These are phyloP conservation scores for Drosera capensis DNA, from an alignment of 148 eudicot species.

Conservation along the genomic window DNA sequence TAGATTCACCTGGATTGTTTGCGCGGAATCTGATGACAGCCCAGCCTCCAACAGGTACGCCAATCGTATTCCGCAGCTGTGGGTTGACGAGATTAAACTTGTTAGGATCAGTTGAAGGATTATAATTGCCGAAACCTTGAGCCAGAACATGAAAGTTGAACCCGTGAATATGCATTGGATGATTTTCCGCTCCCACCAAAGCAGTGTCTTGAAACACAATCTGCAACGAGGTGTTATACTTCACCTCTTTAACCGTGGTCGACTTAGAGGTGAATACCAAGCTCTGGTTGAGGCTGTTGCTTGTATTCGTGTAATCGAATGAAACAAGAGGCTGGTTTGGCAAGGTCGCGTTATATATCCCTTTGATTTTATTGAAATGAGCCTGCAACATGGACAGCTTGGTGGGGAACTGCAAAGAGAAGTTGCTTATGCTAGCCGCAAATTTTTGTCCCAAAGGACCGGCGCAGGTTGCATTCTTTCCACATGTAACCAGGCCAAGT, in stretches of 20 bases:
- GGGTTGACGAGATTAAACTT: slow-evolving; percentile 52
- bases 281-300: slow-evolving; percentile 14
- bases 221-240: slow-evolving; percentile 42
- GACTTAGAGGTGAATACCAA: slow-evolving; percentile 22
- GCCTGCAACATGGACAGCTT: slow-evolving; percentile 40
- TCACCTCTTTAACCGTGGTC: slow-evolving; percentile 41
- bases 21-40: slow-evolving; percentile 31
- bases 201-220: slow-evolving; percentile 57
- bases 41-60: slow-evolving; percentile 32
- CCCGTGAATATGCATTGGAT: too few species aligned
- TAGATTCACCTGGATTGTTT: slow-evolving; percentile 25
- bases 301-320: slow-evolving; percentile 42
- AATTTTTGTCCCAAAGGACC: slow-evolving; percentile 25
- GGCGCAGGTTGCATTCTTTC: slow-evolving; percentile 24
- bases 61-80: too few species aligned
- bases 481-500: slow-evolving; percentile 35
- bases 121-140: slow-evolving; percentile 60
- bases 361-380: slow-evolving; percentile 15
- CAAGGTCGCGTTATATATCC: slow-evolving; percentile 42
- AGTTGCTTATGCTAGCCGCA: slow-evolving; percentile 50
- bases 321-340: slow-evolving; percentile 29
- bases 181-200: too few species aligned
- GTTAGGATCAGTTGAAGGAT: slow-evolving; percentile 43
- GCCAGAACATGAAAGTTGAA: slow-evolving; percentile 52
- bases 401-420: slow-evolving; percentile 29